Conservation (phyloP, 2,329 filamentous ascomycete genomes). For the Diaporthe eres region DNA sequence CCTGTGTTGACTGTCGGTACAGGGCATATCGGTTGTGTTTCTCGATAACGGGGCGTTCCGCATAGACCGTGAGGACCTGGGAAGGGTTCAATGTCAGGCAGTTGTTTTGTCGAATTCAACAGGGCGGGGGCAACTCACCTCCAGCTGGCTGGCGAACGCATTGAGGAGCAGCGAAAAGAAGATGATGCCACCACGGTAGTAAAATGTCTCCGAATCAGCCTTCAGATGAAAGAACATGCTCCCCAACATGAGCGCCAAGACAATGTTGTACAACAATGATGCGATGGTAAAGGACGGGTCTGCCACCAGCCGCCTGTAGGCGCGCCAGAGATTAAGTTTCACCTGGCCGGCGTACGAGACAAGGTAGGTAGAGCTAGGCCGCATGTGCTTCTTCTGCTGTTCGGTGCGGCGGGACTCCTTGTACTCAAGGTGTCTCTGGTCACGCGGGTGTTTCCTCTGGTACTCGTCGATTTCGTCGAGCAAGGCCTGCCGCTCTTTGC, state of each 20-base stretch:
- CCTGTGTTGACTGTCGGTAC: neutral
- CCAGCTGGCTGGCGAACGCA: neutral
- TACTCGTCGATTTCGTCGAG: neutral
- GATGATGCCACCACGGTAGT: neutral
- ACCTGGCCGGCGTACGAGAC: neutral
- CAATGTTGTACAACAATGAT: neutral
- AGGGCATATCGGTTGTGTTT: constrained; percentile 1
- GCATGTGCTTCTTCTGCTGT: neutral
- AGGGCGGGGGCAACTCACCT: no score
- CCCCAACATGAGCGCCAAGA: neutral
- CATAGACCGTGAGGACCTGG: neutral
- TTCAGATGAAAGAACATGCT: constrained; percentile 4
- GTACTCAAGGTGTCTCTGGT: constrained; percentile 7
- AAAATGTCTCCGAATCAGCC: neutral
- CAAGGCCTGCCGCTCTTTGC: neutral
- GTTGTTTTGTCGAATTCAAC: no score
- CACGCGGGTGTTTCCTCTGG: neutral
- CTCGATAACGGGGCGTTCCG: neutral
- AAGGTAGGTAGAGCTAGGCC: neutral
- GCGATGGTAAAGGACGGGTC: constrained; percentile 10
- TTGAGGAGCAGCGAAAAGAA: constrained; percentile 2
- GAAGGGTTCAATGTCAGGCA: neutral
- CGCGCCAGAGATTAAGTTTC: neutral
- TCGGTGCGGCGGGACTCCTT: neutral
- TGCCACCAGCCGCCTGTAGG: neutral